Evolutionary conservation across 2,329 filamentous ascomycete species (phyloP).

Genomic region (Aureobasidium sp.): DNA sequence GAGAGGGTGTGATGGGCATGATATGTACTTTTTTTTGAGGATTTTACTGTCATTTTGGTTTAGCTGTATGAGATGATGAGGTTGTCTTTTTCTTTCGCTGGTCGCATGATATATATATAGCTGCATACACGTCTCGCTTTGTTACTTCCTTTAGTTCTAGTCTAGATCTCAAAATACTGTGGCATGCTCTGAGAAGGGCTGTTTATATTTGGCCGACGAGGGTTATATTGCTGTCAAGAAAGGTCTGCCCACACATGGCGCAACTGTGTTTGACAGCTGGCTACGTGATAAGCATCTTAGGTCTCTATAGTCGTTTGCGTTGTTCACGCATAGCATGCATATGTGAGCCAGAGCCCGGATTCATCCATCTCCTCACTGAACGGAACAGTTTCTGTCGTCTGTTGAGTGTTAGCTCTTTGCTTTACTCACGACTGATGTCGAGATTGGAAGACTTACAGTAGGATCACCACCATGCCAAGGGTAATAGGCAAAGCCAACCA

Average conservation of each 20-base stretch:
- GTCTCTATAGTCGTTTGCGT: neutral
- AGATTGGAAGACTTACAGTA: neutral
- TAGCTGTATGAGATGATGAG: neutral
- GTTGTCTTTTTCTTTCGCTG: neutral
- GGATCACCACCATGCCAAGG: neutral
- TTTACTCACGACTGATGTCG: neutral
- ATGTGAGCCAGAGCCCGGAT: neutral
- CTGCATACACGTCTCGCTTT: no score
- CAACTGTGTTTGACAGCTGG: no score
- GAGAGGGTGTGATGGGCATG: constrained; percentile 18
- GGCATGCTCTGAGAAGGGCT: no score
- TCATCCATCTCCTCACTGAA: neutral
- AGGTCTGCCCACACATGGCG: no score
- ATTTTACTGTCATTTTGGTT: neutral
- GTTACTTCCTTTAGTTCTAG: no score
- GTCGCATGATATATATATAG: no score
- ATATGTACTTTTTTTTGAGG: no score
- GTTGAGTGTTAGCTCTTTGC: neutral
- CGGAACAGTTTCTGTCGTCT: constrained; percentile 8
- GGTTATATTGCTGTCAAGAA: no score
- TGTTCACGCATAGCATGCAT: neutral
- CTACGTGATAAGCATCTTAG: no score
- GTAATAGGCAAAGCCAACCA: neutral
- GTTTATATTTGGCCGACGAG: no score
- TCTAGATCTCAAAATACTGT: no score